Base-by-base conservation (phyloP, 164 flowering plant species). In the Dillenia turbinata region DNA sequence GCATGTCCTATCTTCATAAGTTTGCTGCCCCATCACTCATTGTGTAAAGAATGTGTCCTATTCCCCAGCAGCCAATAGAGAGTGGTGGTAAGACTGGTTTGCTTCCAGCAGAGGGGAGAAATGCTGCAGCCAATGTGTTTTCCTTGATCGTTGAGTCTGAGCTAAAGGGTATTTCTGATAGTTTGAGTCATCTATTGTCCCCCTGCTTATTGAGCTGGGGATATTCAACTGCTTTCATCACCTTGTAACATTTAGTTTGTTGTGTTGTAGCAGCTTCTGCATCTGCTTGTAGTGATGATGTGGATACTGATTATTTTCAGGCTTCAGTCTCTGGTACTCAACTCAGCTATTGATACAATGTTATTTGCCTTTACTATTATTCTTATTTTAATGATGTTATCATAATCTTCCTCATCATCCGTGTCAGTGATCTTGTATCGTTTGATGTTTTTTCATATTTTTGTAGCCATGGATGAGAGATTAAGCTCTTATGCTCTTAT, bases 401-500 rank as follows among this genome's bases (percentile, higher is more conserved):
- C 47, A 19, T 14, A 54, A 12, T 70, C 33, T 26, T 26, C 33
- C 3, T 2, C 33, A 26, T 26, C 33, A 26, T 26, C 5, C 5
- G 2, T 2, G 33, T 26, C 33, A 26, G 5, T 5, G 33, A 26
- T 1, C 33, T 26, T 26, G 33, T 15, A 12, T 19, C 24, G 40
- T 22, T 61, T 9, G 14, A n/a, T 60, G 44, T 55, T 49, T 45
- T 59, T 47, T n/a, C 44, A 49, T 65, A 10, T 48, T 54, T 67
- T 75, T 71, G 67, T 81, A 95, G 99, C 85, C 52, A 88, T 87
- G 93, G 97, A 95, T 73, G 97, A 95, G 64, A 89, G 96, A 62
- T 71, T 95, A 73, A 84, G 89, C 73, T 88, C 96, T 15, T 92
- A 92, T 83, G 97, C 97, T 61, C 90, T 91, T 69, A 89, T 94